Conservation (phyloP, 2,329 filamentous ascomycete genomes). For the Nemania sp. region DNA sequence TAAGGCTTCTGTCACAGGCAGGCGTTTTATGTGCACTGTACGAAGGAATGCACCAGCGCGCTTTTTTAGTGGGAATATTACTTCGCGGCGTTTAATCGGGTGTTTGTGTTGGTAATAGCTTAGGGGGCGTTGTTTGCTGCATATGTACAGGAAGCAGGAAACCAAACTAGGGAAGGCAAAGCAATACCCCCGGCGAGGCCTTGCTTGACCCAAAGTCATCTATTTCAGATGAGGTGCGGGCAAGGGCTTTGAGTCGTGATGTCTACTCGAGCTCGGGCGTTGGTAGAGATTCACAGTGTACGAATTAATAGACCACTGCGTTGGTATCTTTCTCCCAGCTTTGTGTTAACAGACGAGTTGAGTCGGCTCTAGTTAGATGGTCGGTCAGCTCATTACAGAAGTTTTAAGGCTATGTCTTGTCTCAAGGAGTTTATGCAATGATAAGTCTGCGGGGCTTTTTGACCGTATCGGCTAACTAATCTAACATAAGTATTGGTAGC, state of each 20-base stretch:
- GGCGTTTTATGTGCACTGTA: conserved; percentile 36
- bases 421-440: conserved; percentile 9
- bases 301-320: conserved; percentile 38
- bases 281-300: conserved; percentile 30
- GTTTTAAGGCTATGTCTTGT: conserved; percentile 2
- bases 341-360: conserved; percentile 24
- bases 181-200: conserved; percentile 44
- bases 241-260: conserved; percentile 19
- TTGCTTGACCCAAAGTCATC: conserved; percentile 34
- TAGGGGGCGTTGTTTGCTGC: conserved; percentile 44
- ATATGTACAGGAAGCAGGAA: conserved; percentile 48
- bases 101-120: conserved; percentile 35
- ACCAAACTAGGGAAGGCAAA: conserved; percentile 40
- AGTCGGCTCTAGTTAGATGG: not conserved
- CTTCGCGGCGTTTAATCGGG: conserved; percentile 37
- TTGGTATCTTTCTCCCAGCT: conserved; percentile 24
- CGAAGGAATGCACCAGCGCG: conserved; percentile 28
- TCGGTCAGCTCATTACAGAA: conserved; percentile 17
- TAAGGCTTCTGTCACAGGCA: conserved; percentile 1
- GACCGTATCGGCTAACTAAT: too few relatives aligned
- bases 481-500: not conserved
- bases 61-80: conserved; percentile 25
- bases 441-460: not conserved
- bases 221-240: conserved; percentile 15
- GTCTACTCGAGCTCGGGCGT: conserved; percentile 22